Base-by-base conservation (phyloP, 208 protist genomes). In the Crithidia fasciculata region DNA sequence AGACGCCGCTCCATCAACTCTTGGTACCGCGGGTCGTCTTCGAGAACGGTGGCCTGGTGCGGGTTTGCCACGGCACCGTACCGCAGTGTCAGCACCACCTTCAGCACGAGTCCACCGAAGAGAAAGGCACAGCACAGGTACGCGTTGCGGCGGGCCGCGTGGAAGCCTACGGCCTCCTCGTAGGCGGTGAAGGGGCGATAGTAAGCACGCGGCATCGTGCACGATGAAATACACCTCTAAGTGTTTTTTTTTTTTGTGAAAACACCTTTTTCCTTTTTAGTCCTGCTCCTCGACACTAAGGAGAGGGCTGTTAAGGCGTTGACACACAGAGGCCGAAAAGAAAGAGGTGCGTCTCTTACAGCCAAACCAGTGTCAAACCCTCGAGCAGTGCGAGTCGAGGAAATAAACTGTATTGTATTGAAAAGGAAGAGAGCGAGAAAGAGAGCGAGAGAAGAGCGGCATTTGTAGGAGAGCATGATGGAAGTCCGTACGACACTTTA, bases 121-220 rank as follows among this genome's bases (percentile, higher is more conserved):
- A 93, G 43, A 44, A 92, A 50, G 3, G 76, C 82, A 74, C 82
- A 93, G 65, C 79, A 88, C 53, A 93, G 69, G 69, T 92, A 92
- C n/a, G 91, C 86, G 74, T 91, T 95, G 8, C 87, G 84, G 37
- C 78, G 81, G 49, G 86, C 81, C 10, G 71, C 79, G 67, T 87
- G 86, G 69, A 91, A 95, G 40, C 91, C 88, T 6, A 95, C 76
- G 15, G 76, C 86, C 81, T 95, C 88, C 76, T 95, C 91, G 56
- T 93, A 93, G 6, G 84, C 79, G 43, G 91, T 95, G 69, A 93
- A 93, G 13, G 91, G 91, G 41, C 87, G 87, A 82, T 93, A 93
- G 61, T 93, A 92, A 13, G 88, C 91, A 37, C 91, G 84, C 4
- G 91, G 91, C 91, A 95, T 95, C 37, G 16, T 6, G n/a, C 0